A percentile compares a stretch with the other conserved stretches of the same genome.
These are phyloP conservation scores for Dioszegia hungarica DNA, from an alignment of 768 basidiomycete genomes.

Conservation along the genomic window DNA sequence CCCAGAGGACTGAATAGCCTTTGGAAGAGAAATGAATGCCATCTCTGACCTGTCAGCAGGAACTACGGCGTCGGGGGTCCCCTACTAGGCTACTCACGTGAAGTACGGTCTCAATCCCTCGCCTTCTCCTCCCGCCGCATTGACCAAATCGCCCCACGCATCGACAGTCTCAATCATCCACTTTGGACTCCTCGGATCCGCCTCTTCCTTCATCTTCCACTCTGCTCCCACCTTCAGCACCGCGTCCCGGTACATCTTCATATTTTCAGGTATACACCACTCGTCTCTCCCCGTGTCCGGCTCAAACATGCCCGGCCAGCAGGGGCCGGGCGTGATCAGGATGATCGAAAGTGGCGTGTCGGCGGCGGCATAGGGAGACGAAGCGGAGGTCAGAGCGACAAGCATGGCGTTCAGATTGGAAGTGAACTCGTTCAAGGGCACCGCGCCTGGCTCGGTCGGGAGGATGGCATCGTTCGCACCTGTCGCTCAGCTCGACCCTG, in stretches of 20 bases:
- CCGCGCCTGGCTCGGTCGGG: slow-evolving; percentile 3
- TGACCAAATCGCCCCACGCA: slow-evolving; percentile 18
- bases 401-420: slow-evolving; percentile 18
- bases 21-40: too few species aligned
- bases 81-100: slow-evolving; percentile 17
- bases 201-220: slow-evolving; percentile 10
- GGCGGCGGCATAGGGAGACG: slow-evolving; percentile 13
- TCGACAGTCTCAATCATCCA: slow-evolving; percentile 23
- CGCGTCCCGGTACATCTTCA: slow-evolving; percentile 11
- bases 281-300: background rate
- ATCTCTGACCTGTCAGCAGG: too few species aligned
- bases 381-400: slow-evolving; percentile 19
- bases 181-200: background rate
- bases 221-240: slow-evolving; percentile 5
- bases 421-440: slow-evolving; percentile 16
- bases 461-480: slow-evolving; percentile 29
- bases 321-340: slow-evolving; percentile 19
- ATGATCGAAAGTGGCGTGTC: slow-evolving; percentile 10
- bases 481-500: background rate
- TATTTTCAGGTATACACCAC: background rate
- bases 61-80: too few species aligned
- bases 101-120: slow-evolving; percentile 12
- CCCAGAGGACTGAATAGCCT: too few species aligned
- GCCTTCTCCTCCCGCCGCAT: slow-evolving; percentile 20
- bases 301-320: background rate